Percentiles rank a stretch among this genome's conserved stretches.
Evolutionary conservation across 768 basidiomycete species (phyloP).

Genomic region (Boletus bicolor): DNA sequence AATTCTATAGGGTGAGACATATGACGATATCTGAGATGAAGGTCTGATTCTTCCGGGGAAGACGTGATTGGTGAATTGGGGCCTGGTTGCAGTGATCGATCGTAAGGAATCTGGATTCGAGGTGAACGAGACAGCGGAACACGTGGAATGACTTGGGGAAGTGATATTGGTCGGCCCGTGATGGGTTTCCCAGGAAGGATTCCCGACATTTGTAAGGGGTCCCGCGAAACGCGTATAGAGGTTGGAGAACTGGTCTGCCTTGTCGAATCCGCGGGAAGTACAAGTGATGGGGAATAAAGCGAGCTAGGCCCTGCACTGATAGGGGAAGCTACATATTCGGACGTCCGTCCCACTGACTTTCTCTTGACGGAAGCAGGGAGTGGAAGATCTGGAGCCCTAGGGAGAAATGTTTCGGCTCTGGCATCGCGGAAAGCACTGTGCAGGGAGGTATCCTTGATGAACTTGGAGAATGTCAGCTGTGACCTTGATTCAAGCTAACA

Average conservation of each 20-base stretch:
- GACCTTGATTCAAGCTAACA: background rate
- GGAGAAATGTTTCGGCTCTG: constrained; percentile 29
- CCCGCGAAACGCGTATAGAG: constrained; percentile 1
- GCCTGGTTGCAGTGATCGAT: background rate
- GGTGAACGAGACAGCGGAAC: background rate
- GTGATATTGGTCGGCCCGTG: background rate
- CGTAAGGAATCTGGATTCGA: constrained; percentile 16
- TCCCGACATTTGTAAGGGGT: constrained; percentile 4
- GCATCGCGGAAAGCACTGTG: constrained; percentile 34
- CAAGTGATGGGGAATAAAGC: background rate
- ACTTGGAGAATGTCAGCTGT: constrained; percentile 16
- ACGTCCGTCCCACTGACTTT: background rate
- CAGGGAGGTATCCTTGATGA: constrained; percentile 28
- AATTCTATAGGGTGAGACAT: background rate
- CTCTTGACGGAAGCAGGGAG: constrained; percentile 14
- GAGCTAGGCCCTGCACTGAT: background rate
- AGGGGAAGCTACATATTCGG: background rate
- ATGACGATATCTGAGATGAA: constrained; percentile 1
- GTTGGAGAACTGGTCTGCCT: background rate
- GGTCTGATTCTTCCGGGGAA: constrained; percentile 18
- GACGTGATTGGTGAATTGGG: constrained; percentile 13
- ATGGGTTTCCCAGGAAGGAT: background rate
- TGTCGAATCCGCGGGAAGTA: background rate
- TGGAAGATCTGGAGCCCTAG: constrained; percentile 25
- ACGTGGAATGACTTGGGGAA: background rate